These are phyloP conservation scores for Hordeum vulgare DNA, from an alignment of 176 grass and related monocot species.

Conservation along the genomic window DNA sequence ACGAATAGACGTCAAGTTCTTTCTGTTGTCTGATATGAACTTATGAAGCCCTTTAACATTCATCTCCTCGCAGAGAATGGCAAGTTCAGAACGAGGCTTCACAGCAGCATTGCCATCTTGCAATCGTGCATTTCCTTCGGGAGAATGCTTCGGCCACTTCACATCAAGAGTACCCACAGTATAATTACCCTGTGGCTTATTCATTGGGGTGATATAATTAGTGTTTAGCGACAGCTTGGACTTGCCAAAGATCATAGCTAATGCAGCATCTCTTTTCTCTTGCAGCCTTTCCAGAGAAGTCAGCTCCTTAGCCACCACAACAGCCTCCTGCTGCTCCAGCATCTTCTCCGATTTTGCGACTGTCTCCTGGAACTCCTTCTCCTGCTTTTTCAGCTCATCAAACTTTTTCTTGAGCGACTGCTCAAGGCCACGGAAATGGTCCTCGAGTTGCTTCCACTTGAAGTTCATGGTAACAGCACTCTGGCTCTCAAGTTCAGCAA, in stretches of 20 bases:
- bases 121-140: not conserved
- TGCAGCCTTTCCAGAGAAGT: slow-evolving; percentile 68
- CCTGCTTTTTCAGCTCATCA: slow-evolving; percentile 63
- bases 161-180: not conserved
- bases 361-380: slow-evolving; percentile 52
- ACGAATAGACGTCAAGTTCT: slow-evolving; percentile 71
- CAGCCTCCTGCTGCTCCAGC: slow-evolving; percentile 59
- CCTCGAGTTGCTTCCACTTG: slow-evolving; percentile 97
- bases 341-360: slow-evolving; percentile 44
- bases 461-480: slow-evolving; percentile 63
- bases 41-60: slow-evolving; percentile 76
- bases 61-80: slow-evolving; percentile 66
- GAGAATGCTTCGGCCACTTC: slow-evolving; percentile 39
- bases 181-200: not conserved
- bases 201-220: slow-evolving; percentile 22
- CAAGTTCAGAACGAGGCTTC: slow-evolving; percentile 52
- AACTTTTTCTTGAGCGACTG: slow-evolving; percentile 71
- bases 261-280: slow-evolving; percentile 59
- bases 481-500: slow-evolving; percentile 79
- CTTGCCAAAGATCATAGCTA: slow-evolving; percentile 73
- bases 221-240: slow-evolving; percentile 24
- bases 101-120: slow-evolving; percentile 28
- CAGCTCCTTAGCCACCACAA: slow-evolving; percentile 74
- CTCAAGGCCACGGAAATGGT: slow-evolving; percentile 84
- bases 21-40: slow-evolving; percentile 87